Base-by-base conservation (phyloP, 257 asterid genomes). In the Orobanche coerulescens region DNA sequence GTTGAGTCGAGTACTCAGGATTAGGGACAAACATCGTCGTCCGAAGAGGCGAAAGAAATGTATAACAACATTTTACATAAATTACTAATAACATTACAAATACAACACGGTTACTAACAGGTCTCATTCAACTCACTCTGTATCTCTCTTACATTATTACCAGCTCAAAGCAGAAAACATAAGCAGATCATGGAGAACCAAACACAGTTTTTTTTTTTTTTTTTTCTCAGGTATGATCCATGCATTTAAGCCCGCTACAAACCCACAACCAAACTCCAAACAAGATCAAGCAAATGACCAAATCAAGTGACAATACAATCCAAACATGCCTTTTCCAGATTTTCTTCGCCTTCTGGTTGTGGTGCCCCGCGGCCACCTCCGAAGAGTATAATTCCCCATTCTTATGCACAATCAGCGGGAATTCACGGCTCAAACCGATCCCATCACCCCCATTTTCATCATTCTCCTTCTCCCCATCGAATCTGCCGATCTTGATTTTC, bases 271-370 rank as follows among this genome's bases (percentile, higher is more conserved):
- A 88, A 2, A 92, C 73, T 0, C 61, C 75, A 69, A 92, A 88
- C 93, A 92, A 59, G 33, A 81, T 64, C 5, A 66, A 53, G 34
- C 98, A 92, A 20, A 84, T 71, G 59, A 88, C 62, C 77, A 88
- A 68, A 72, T 92, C 96, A 67, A 86, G 77, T 0, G 82, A 81
- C 4, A 92, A 66, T 34, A 90, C 88, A 58, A 84, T 66, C 94
- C 91, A 84, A 46, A 86, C 92, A 60, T 84, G 95, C 72, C 75
- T 92, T 80, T 86, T 85, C 98, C 96, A 92, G 7, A 78, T 84
- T 58, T 75, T 78, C 82, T 70, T 88, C 1, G 90, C 90, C 77
- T 63, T 80, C 20, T 81, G 85, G 7, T 63, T 80, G 19, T 81
- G 85, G 7, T 72, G 79, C 15, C 24, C 24, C 14, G 3, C 5